Base-by-base conservation (phyloP, 2,329 filamentous ascomycete species). In the Cercospora zeina region DNA sequence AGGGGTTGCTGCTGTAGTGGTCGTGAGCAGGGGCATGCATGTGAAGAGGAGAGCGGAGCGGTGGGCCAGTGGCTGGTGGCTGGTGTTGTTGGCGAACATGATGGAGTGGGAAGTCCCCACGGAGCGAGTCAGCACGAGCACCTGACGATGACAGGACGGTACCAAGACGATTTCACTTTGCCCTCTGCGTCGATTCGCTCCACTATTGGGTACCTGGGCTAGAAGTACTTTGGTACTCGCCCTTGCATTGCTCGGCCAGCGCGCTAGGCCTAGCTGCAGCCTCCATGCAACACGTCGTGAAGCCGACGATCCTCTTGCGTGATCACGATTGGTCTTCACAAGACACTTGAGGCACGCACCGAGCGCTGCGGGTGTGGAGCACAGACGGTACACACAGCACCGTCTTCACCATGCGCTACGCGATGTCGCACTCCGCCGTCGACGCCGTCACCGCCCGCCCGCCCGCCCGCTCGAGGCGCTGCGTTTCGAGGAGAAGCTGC, bases 231-330 rank as follows among this genome's bases (percentile, higher is more conserved):
- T 37, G 58, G 60, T 62, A 65, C 59, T 36, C 54, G 65, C 65
- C 65, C 65, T 67, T 67, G 65, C 65, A 67, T 62, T 64, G 64
- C 64, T 66, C 62, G 42, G 34, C 55, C 9, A 55, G 59, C 62
- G 63, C 62, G 62, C 65, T 67, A 67, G 61, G 53, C 36, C 45
- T 63, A 65, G 65, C 65, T 64, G 57, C 58, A 58, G 42, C 27
- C 45, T 21, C 19, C 65, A 65, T 67, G 66, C 65, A 66, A 60
- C 66, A 63, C 56, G 64, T 61, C 59, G 56, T 58, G 64, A 53
- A 66, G 61, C 62, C 66, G 66, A 63, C 55, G 66, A 67, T 67
- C 62, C 62, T 47, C 58, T 49, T 27, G 34, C 36, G 30, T 42
- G 39, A 42, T 34, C 33, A 58, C 61, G 13, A 64, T 62, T 64